Conservation (phyloP, 2,329 filamentous ascomycete genomes). For the Aspergillus alliaceus region DNA sequence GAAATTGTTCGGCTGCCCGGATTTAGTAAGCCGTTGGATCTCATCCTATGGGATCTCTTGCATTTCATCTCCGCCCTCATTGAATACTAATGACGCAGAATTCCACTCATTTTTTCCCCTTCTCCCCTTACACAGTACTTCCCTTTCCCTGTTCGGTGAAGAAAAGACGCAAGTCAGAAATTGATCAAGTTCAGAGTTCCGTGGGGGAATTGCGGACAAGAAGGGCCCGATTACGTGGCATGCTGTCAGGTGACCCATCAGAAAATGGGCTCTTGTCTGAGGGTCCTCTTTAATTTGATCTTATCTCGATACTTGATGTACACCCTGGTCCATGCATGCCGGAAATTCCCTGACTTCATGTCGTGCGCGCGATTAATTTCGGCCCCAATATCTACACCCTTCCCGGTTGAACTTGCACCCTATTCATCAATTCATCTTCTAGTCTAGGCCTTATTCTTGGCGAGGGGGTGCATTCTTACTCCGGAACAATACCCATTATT, state of each 20-base stretch:
- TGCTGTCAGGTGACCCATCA: neutral
- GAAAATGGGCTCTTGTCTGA: neutral
- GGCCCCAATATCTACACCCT: no score
- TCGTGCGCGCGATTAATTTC: neutral
- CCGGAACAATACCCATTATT: neutral
- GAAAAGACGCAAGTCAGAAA: no score
- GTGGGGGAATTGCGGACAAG: no score
- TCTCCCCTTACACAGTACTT: no score
- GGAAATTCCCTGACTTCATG: neutral
- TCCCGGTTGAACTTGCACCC: neutral
- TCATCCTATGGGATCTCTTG: constrained; percentile 4
- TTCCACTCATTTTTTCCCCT: no score
- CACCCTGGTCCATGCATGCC: neutral
- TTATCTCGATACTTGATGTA: neutral
- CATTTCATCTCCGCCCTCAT: constrained; percentile 1
- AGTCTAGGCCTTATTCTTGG: neutral
- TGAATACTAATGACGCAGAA: neutral
- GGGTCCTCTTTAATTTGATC: neutral
- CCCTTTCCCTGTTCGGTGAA: neutral
- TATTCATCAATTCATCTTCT: neutral
- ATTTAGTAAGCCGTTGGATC: constrained; percentile 14
- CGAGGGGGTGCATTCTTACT: neutral
- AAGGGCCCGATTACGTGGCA: neutral
- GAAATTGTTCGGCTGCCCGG: constrained; percentile 2
- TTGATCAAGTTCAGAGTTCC: neutral